Evolutionary conservation across 345 rosid genomes (phyloP), one percentile per base, ranked within the genome.

Genomic region (Stellera chamaejasme): DNA sequence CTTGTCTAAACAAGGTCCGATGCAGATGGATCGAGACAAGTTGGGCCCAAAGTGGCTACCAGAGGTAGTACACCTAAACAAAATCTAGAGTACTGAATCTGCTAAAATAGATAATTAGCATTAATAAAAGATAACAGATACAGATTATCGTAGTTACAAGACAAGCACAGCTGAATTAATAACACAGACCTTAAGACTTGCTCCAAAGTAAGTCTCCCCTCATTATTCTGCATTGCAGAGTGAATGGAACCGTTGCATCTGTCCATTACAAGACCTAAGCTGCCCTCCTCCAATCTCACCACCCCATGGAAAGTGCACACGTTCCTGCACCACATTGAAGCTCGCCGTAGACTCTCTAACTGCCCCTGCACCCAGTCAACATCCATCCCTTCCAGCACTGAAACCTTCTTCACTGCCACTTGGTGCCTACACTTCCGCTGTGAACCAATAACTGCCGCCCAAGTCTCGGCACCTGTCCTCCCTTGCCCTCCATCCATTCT

Each of bases 201-300:
- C 76, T 89, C 97, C 70, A 93, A 75, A 68, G 97, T 89, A 58
- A 93, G 89, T 63, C 99, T 76, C 55, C 99, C 99, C 74, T 84
- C 93, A 59, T 87, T 89, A 16, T 79, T 79, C 77, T 74, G 77
- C 97, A 93, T 89, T 67, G 82, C 97, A 2, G 91, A 84, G 66
- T 81, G 82, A 54, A 93, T 90, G 54, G 99, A 93, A 6, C 99
- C 99, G 52, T 36, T 68, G 26, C 94, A 93, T 61, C 80, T 78
- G 16, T 93, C 99, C 86, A 79, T 86, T 52, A 93, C 87, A 27
- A 93, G 74, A 48, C 80, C 83, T 55, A 87, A 65, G 63, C 76
- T 75, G 10, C 83, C 78, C 2, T 77, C 90, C 75, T 77, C 88
- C 78, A 82, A 73, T 74, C 74, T 83, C 46, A 84, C 69, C 51